phyloP scores from a whole-genome alignment of 2,329 filamentous ascomycete genomes.

The Xylaria polymorpha region DNA sequence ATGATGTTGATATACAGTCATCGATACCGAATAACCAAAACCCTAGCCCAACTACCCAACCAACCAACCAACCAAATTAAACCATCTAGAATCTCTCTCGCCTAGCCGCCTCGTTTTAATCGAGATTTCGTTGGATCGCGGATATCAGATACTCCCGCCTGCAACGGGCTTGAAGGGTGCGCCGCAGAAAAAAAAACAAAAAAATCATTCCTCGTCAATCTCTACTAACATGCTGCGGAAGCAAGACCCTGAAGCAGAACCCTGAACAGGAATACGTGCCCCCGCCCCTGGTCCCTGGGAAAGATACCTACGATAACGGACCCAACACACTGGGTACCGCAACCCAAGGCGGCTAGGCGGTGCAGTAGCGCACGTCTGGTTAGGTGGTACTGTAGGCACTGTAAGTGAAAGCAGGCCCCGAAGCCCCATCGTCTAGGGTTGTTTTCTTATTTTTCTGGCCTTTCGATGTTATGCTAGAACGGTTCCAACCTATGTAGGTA shows the following conservation, averaged over 20 bases:
- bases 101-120: not conserved
- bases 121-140: constrained; percentile 8
- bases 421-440: constrained; percentile 6
- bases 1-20: constrained; percentile 8
- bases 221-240: not conserved
- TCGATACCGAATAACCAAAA: not conserved
- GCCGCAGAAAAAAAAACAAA: constrained; percentile 6
- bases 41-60: too few species aligned
- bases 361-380: constrained; percentile 15
- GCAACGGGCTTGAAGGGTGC: constrained; percentile 20
- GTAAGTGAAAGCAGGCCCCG: not conserved
- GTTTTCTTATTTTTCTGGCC: not conserved
- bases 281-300: not conserved
- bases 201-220: constrained; percentile 4
- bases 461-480: not conserved
- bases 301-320: constrained; percentile 6
- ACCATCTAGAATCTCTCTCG: not conserved
- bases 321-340: constrained; percentile 28
- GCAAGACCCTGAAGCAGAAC: constrained; percentile 5
- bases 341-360: constrained; percentile 13
- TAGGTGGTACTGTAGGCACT: too few species aligned
- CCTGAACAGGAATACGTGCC: constrained; percentile 5
- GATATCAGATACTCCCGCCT: constrained; percentile 6
- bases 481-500: not conserved
- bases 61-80: not conserved